phyloP scores from a whole-genome alignment of 257 asterid species.

The Capsicum baccatum region DNA sequence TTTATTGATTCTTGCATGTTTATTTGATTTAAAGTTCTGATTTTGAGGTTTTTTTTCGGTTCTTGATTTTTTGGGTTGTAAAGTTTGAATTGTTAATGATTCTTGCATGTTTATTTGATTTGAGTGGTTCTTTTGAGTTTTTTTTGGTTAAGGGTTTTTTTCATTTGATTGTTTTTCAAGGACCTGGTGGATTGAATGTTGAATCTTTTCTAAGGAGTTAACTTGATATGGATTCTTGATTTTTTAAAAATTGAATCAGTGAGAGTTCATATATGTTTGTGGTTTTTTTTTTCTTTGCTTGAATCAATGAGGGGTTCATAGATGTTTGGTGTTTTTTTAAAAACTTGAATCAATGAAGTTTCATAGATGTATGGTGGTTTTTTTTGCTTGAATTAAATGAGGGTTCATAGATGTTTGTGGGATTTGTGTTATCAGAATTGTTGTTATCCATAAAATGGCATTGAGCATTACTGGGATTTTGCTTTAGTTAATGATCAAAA shows the following conservation, averaged over 20 bases:
- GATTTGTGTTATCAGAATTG: constrained; percentile 25
- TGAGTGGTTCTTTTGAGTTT: not conserved
- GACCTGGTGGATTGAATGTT: constrained; percentile 35
- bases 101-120: constrained; percentile 44
- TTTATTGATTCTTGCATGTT: no score
- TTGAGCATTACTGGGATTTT: constrained; percentile 16
- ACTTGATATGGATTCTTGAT: constrained; percentile 25
- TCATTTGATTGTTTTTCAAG: constrained; percentile 20
- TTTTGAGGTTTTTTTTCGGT: not conserved
- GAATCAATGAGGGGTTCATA: constrained; percentile 39
- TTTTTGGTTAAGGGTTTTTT: not conserved
- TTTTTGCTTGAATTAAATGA: no score
- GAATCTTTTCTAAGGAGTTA: constrained; percentile 35
- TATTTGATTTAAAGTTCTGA: no score
- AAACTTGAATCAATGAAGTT: no score
- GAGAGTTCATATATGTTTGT: no score
- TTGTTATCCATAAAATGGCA: not conserved
- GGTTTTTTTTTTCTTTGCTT: not conserved
- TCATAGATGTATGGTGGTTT: no score
- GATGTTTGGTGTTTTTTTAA: no score
- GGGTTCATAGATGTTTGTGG: not conserved
- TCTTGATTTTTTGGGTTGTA: constrained; percentile 54
- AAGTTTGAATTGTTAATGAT: constrained; percentile 32
- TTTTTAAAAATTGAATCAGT: not conserved
- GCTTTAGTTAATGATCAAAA: constrained; percentile 11